These are phyloP conservation scores for Chionographis japonica DNA, from an alignment of 106 monocot species.

Conservation along the genomic window DNA sequence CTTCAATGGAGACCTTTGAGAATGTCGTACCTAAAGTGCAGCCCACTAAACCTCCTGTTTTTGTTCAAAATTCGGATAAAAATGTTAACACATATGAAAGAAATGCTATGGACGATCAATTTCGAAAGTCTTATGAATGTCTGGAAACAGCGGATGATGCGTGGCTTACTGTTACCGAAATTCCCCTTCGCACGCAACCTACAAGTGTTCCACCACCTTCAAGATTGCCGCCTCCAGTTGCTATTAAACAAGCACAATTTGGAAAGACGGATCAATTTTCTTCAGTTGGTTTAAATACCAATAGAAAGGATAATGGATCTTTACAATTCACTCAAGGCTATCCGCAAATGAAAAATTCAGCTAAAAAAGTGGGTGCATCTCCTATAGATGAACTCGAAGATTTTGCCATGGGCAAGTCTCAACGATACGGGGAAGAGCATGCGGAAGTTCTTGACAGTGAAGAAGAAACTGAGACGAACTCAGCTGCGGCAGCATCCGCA, in stretches of 20 bases:
- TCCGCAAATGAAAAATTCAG: constrained; percentile 21
- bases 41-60: constrained; percentile 23
- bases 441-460: constrained; percentile 27
- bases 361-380: constrained; percentile 25
- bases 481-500: constrained; percentile 55
- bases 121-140: constrained; percentile 28
- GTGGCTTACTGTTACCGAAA: constrained; percentile 86
- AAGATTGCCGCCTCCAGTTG: constrained; percentile 65
- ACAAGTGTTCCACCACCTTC: constrained; percentile 87
- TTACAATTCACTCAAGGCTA: constrained; percentile 21
- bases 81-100: constrained; percentile 17
- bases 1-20: constrained; percentile 32
- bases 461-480: constrained; percentile 58
- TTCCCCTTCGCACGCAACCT: constrained; percentile 84
- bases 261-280: constrained; percentile 3
- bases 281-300: constrained; percentile 7
- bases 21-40: constrained; percentile 25
- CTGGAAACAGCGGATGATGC: constrained; percentile 47
- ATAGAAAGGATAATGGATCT: constrained; percentile 27
- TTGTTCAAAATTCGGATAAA: constrained; percentile 3
- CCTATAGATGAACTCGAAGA: constrained; percentile 70
- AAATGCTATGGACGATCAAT: constrained; percentile 28
- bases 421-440: constrained; percentile 25
- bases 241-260: constrained; percentile 22
- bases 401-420: constrained; percentile 62